A percentile compares a stretch with the other conserved stretches of the same genome.
Conservation (phyloP, 2,329 filamentous ascomycete species). For the Pseudocercospora eumusae region DNA sequence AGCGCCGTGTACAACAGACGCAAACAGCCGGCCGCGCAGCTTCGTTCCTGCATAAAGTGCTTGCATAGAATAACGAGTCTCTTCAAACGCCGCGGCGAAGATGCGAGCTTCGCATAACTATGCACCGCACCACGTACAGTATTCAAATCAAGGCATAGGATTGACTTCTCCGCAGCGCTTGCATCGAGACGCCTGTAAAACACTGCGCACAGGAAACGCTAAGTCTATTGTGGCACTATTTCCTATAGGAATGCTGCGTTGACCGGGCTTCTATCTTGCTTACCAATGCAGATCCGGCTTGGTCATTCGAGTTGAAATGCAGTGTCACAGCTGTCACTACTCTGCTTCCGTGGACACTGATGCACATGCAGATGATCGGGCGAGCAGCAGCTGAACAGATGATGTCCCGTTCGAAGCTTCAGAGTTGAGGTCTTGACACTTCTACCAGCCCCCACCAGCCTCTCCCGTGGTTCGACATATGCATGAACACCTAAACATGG, state of each 20-base stretch:
- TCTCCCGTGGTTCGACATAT: neutral
- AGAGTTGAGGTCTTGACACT: neutral
- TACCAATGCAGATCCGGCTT: neutral
- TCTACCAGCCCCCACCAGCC: neutral
- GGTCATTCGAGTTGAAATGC: neutral
- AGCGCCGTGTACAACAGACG: neutral
- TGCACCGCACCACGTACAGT: neutral
- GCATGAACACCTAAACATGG: neutral
- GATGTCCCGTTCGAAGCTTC: neutral
- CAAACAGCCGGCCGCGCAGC: conserved; percentile 2
- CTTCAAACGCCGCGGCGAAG: neutral
- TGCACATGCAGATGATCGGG: neutral
- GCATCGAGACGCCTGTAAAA: neutral
- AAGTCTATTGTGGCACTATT: too few relatives aligned
- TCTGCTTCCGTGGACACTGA: neutral
- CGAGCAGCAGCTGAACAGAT: neutral
- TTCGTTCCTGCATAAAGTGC: conserved; percentile 13
- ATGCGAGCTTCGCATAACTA: neutral
- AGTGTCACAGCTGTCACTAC: neutral
- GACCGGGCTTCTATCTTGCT: neutral
- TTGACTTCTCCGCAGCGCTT: neutral
- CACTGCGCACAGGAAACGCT: too few relatives aligned
- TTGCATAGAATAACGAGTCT: neutral
- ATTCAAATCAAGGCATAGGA: neutral
- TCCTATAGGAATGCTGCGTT: neutral